Percentiles rank a stretch among this genome's conserved stretches.
Conservation (phyloP, 169 alveolate species). For the Plasmodium inui region DNA sequence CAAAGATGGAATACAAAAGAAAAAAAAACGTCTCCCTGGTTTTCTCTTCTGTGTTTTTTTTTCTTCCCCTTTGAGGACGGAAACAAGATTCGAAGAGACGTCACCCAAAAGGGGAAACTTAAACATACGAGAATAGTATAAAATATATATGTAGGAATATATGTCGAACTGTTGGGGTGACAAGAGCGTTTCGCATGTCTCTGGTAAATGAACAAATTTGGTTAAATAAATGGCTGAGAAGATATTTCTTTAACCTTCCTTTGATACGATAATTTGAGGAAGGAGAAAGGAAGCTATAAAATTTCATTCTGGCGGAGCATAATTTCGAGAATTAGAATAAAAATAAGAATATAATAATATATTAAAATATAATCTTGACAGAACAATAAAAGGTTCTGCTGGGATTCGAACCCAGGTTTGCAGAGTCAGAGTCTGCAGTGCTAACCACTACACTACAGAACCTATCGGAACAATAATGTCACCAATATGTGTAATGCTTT, state of each 20-base stretch:
- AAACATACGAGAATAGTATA: background rate
- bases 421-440: slow-evolving; percentile 88
- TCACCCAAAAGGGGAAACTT: background rate
- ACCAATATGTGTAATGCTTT: too few relatives aligned
- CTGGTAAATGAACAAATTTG: background rate
- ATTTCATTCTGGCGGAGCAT: too few relatives aligned
- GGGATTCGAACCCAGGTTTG: slow-evolving; percentile 88
- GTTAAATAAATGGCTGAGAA: background rate
- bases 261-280: background rate
- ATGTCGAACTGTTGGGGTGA: background rate
- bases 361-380: background rate
- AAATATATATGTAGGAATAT: background rate
- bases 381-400: slow-evolving; percentile 80
- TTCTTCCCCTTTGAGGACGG: background rate
- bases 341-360: background rate
- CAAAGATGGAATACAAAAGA: background rate
- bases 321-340: background rate
- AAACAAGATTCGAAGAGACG: background rate
- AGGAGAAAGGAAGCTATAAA: background rate
- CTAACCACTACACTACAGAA: slow-evolving; percentile 88
- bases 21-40: background rate
- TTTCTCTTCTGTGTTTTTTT: background rate
- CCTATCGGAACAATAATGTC: slow-evolving; percentile 7
- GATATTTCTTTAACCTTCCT: background rate
- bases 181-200: background rate